A percentile compares a stretch with the other conserved stretches of the same genome.
phyloP scores from a whole-genome alignment of 208 protist genomes.

The Phytomonas sp. region DNA sequence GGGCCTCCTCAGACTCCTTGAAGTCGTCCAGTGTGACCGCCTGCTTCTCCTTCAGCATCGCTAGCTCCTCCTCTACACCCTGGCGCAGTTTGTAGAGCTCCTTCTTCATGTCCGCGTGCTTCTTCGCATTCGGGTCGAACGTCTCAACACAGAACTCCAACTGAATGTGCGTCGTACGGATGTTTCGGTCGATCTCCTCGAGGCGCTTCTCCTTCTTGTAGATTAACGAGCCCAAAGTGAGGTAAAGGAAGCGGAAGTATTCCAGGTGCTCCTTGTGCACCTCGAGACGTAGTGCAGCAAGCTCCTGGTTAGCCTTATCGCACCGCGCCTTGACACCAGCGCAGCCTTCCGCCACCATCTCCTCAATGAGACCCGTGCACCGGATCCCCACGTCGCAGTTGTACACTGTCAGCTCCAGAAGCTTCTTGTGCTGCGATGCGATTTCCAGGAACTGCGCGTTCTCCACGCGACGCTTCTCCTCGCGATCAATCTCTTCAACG shows the following conservation, averaged over 20 bases:
- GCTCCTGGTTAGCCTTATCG: constrained; percentile 68
- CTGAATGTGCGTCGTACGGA: constrained; percentile 67
- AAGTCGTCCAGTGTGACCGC: constrained; percentile 59
- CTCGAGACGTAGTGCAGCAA: constrained; percentile 54
- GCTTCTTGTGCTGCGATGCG: constrained; percentile 71
- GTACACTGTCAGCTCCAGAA: constrained; percentile 75
- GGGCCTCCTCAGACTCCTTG: constrained; percentile 66
- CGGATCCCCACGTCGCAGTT: constrained; percentile 71
- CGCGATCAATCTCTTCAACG: constrained; percentile 76
- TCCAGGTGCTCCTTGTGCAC: constrained; percentile 79
- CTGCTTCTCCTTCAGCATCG: constrained; percentile 73
- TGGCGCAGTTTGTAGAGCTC: constrained; percentile 68
- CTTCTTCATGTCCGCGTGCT: constrained; percentile 72
- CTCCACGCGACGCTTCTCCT: constrained; percentile 77
- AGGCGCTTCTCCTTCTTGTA: constrained; percentile 74
- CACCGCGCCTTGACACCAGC: constrained; percentile 58
- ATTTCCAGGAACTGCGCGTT: constrained; percentile 77
- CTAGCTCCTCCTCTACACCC: constrained; percentile 70
- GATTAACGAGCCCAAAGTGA: constrained; percentile 64
- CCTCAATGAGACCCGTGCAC: constrained; percentile 62
- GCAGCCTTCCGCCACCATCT: constrained; percentile 65
- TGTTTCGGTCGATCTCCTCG: constrained; percentile 73
- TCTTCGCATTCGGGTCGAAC: constrained; percentile 73
- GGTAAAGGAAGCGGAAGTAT: constrained; percentile 72
- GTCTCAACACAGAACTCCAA: constrained; percentile 79